Conservation (phyloP, 306 rosid genomes). For the Corylus avellana region DNA sequence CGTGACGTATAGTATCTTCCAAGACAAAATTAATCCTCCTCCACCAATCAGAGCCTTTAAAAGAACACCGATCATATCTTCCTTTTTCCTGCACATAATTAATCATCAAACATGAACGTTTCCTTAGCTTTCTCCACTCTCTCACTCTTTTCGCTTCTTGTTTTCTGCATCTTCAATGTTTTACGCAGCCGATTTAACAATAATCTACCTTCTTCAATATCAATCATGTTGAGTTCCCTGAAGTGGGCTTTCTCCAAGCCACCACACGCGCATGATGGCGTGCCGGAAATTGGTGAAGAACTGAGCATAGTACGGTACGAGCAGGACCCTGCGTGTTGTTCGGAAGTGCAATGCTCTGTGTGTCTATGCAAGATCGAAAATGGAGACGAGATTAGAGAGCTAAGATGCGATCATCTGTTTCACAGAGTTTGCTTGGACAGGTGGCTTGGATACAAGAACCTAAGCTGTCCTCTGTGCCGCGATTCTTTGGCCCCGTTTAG, state of each 20-base stretch:
- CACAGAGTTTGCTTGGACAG: constrained; percentile 46
- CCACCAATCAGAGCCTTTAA: too few species aligned
- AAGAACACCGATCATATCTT: too few species aligned
- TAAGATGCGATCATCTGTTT: constrained; percentile 44
- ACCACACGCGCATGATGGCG: not conserved
- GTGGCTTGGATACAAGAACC: constrained; percentile 32
- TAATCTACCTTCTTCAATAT: too few species aligned
- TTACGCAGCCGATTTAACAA: too few species aligned
- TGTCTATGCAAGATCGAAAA: constrained; percentile 39
- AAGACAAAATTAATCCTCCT: too few species aligned
- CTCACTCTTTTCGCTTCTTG: not conserved
- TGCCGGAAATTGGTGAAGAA: not conserved
- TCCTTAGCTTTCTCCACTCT: not conserved
- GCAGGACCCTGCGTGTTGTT: not conserved
- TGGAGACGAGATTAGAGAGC: constrained; percentile 46
- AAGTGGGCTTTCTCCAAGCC: constrained; percentile 26
- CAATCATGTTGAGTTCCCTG: too few species aligned
- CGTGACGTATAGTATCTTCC: too few species aligned
- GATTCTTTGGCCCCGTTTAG: constrained; percentile 22
- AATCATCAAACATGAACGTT: not conserved
- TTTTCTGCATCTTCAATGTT: not conserved
- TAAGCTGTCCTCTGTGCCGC: constrained; percentile 56
- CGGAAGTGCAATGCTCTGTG: constrained; percentile 41
- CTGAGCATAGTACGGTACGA: constrained; percentile 2
- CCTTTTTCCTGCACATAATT: too few species aligned